Base-by-base conservation (phyloP, 768 basidiomycete genomes). In the Kwoniella bestiolae region DNA sequence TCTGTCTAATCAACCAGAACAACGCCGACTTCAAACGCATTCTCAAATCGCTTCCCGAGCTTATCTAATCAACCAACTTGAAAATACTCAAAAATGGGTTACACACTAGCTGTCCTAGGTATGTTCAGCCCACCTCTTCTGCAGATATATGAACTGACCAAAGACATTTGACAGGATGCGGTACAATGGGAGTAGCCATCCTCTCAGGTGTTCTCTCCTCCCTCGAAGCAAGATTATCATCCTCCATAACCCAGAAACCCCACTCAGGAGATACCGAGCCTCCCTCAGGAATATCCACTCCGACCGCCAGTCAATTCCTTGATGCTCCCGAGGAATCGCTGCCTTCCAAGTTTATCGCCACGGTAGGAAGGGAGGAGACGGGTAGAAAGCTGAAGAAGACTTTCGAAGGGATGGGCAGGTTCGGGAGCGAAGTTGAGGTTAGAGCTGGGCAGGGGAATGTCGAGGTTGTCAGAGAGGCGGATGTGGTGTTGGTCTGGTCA, bases 131-230 rank as follows among this genome's bases (percentile, higher is more conserved):
- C 12, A 6, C 34, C 21, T 47, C 31, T 29, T 23, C 18, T 52
- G 25, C 9, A 29, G 23, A 55, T 35, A 55, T 18, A 35, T n/a
- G n/a, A 16, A 18, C 38, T 41, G 38, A 29, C 29, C 50, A 47
- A 45, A 53, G 60, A 67, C 34, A 3, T 12, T 28, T 14, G 65
- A 14, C 75, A 80, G 96, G 95, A 85, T 98, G 96, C 81, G 96
- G 96, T 63, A 98, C 95, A 11, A 98, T 99, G 96, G 96, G 96
- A 63, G 83, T 97, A 73, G 94, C 96, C 64, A 86, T 99, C 79
- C 86, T 94, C 53, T 94, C 95, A 25, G 96, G 96, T 49, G 90
- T 97, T 45, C 84, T 96, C 56, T 86, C 89, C 68, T 91, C 91
- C 76, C 87, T 97, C 46, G 86, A 92, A 53, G 76, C 83, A n/a